Percentiles rank a stretch among this genome's conserved stretches.
phyloP scores from a whole-genome alignment of 257 asterid genomes.

The Craterostigma plantagineum region DNA sequence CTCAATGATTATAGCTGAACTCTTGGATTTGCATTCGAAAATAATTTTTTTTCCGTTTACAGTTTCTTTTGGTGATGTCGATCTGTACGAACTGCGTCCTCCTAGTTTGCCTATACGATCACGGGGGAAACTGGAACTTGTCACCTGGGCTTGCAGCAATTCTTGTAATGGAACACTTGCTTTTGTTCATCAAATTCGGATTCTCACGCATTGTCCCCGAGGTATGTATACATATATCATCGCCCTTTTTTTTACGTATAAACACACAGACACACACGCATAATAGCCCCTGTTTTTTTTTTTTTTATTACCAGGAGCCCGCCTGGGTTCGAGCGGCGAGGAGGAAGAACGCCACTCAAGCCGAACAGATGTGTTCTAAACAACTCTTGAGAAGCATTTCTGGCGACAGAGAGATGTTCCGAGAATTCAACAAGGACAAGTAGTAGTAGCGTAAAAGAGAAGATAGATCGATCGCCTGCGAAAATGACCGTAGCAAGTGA shows the following conservation, averaged over 20 bases:
- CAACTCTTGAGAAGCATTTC: constrained; percentile 69
- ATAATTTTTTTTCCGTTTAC: constrained; percentile 17
- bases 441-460: constrained; percentile 15
- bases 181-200: constrained; percentile 64
- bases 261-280: too few relatives aligned
- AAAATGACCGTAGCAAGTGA: too few relatives aligned
- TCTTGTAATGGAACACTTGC: constrained; percentile 74
- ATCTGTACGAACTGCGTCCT: constrained; percentile 79
- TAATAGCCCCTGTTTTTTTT: too few relatives aligned
- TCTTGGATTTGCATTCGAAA: neutral
- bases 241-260: too few relatives aligned
- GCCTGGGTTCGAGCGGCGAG: constrained; percentile 82
- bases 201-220: constrained; percentile 85
- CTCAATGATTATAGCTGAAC: neutral
- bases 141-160: constrained; percentile 94
- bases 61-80: constrained; percentile 78
- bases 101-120: constrained; percentile 69
- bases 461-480: too few relatives aligned
- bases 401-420: constrained; percentile 22
- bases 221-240: constrained; percentile 17
- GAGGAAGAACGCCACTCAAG: constrained; percentile 59
- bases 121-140: constrained; percentile 61
- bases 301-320: constrained; percentile 41
- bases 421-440: constrained; percentile 26
- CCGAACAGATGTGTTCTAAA: constrained; percentile 56